phyloP scores from a whole-genome alignment of 1,139 yeast genomes.

The Arxiozyma slooffiae region DNA sequence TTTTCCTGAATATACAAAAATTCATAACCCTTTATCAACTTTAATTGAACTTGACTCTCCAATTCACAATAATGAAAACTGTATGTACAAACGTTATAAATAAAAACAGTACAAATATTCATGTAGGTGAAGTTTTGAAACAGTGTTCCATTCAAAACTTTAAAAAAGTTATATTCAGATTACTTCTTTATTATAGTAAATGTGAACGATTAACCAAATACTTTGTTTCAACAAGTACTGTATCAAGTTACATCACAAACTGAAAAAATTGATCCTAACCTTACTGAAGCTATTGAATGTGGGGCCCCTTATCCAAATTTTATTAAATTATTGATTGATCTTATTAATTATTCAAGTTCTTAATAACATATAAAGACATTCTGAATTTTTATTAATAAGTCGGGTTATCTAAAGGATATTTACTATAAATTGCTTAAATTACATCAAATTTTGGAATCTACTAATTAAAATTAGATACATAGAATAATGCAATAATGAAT shows the following conservation, averaged over 20 bases:
- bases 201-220: background rate
- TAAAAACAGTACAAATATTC: background rate
- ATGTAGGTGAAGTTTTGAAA: background rate
- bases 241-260: background rate
- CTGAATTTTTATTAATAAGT: background rate
- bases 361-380: background rate
- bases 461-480: background rate
- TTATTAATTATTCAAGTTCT: background rate
- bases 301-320: background rate
- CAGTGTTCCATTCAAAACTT: background rate
- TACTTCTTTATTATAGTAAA: background rate
- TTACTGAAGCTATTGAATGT: background rate
- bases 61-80: too few species aligned
- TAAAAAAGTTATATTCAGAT: background rate
- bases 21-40: background rate
- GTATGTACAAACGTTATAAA: background rate
- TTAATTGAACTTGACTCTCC: background rate
- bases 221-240: background rate
- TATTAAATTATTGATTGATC: background rate
- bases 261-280: background rate
- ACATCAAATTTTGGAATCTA: too few species aligned
- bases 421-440: background rate
- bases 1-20: background rate
- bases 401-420: background rate
- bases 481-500: background rate